Percentiles rank a stretch among this genome's conserved stretches.
These are phyloP conservation scores for Leccinum boreale DNA, from an alignment of 768 basidiomycete species.

Conservation along the genomic window DNA sequence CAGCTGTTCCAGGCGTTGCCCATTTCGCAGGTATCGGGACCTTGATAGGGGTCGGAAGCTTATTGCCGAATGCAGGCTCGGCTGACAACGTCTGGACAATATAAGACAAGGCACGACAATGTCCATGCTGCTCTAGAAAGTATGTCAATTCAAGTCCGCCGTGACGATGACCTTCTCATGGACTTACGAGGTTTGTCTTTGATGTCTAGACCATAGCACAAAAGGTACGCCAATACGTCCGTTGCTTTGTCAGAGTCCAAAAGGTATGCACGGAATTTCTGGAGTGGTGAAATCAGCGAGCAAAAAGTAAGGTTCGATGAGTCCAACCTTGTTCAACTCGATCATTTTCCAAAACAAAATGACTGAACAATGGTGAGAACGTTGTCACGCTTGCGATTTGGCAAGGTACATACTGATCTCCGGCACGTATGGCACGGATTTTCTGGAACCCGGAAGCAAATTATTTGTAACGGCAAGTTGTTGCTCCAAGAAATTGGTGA, in stretches of 20 bases:
- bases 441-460: slow-evolving; percentile 81
- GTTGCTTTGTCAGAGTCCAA: slow-evolving; percentile 77
- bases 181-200: slow-evolving; percentile 89
- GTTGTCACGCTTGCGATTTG: not conserved
- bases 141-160: slow-evolving; percentile 5
- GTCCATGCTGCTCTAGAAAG: slow-evolving; percentile 77
- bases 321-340: slow-evolving; percentile 81
- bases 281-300: slow-evolving; percentile 4
- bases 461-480: slow-evolving; percentile 73
- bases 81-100: slow-evolving; percentile 90
- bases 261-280: slow-evolving; percentile 89
- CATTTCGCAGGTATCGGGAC: slow-evolving; percentile 73
- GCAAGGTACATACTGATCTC: slow-evolving; percentile 65
- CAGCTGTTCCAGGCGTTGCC: slow-evolving; percentile 66
- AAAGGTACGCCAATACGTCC: slow-evolving; percentile 73
- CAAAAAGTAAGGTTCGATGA: not conserved
- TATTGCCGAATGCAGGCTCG: slow-evolving; percentile 72
- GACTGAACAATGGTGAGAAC: slow-evolving; percentile 42
- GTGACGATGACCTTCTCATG: not conserved
- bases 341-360: slow-evolving; percentile 88
- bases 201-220: slow-evolving; percentile 81
- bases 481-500: slow-evolving; percentile 64
- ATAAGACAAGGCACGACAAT: slow-evolving; percentile 87
- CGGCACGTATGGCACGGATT: slow-evolving; percentile 74
- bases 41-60: slow-evolving; percentile 62